Evolutionary conservation across 2,329 filamentous ascomycete species (phyloP).

Genomic region (Ampelomyces quisqualis): DNA sequence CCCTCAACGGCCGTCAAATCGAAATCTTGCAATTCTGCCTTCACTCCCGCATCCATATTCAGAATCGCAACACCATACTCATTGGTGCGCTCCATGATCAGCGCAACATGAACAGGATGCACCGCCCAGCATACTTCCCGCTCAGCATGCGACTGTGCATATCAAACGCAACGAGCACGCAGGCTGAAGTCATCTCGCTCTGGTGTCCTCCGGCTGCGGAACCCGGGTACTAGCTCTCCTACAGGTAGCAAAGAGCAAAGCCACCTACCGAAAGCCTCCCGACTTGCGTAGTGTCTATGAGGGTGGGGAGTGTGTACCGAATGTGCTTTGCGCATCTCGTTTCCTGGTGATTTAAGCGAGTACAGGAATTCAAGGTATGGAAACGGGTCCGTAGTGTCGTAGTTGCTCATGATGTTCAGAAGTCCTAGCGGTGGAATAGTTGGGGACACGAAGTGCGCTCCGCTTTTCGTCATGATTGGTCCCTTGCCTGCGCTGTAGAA

Average conservation of each 20-base stretch:
- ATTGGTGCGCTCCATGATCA: conserved; percentile 8
- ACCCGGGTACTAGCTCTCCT: background rate
- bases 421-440: background rate
- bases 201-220: background rate
- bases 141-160: conserved; percentile 4
- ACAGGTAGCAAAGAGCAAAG: background rate
- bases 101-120: conserved; percentile 3
- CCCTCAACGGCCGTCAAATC: too few species aligned
- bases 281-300: too few species aligned
- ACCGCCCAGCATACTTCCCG: conserved; percentile 2
- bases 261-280: too few species aligned
- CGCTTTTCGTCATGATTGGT: too few species aligned
- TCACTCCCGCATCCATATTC: background rate
- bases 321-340: background rate
- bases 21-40: too few species aligned
- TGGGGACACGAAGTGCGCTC: background rate
- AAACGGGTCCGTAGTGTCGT: background rate
- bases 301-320: too few species aligned
- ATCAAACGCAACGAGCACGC: conserved; percentile 9
- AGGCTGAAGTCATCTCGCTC: background rate
- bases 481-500: background rate
- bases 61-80: background rate
- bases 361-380: background rate
- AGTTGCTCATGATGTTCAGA: background rate
- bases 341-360: background rate